These are phyloP conservation scores for Heliosperma pusillum DNA, from an alignment of 148 eudicot species.

Conservation along the genomic window DNA sequence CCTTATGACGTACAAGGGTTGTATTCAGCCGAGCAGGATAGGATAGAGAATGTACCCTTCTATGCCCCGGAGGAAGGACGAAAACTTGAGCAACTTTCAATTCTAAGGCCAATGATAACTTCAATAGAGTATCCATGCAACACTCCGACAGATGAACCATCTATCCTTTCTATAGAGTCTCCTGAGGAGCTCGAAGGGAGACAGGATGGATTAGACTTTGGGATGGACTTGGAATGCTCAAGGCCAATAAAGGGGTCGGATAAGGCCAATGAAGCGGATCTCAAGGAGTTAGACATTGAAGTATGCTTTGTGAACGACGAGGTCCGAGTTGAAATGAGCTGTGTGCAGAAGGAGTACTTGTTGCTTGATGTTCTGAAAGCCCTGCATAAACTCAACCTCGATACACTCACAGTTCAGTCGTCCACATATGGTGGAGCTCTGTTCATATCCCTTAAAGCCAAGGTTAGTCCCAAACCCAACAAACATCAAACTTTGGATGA, in stretches of 20 bases:
- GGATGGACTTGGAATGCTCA: slow-evolving; percentile 34
- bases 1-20: too few relatives aligned
- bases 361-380: slow-evolving; percentile 46
- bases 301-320: slow-evolving; percentile 32
- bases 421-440: slow-evolving; percentile 42
- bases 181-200: slow-evolving; percentile 44
- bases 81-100: slow-evolving; percentile 36
- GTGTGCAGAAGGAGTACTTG: slow-evolving; percentile 46
- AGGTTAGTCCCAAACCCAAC: slow-evolving; percentile 31
- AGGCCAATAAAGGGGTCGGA: slow-evolving; percentile 19
- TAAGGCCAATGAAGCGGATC: slow-evolving; percentile 22
- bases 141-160: slow-evolving; percentile 39
- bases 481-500: too few relatives aligned
- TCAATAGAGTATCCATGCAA: slow-evolving; percentile 20
- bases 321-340: slow-evolving; percentile 42
- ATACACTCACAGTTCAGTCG: slow-evolving; percentile 49
- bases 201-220: slow-evolving; percentile 42
- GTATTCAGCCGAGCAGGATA: too few relatives aligned
- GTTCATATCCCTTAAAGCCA: slow-evolving; percentile 39
- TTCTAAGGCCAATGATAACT: slow-evolving; percentile 40
- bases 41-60: slow-evolving; percentile 1
- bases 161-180: slow-evolving; percentile 30
- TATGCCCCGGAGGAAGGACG: slow-evolving; percentile 18
- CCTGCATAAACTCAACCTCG: slow-evolving; percentile 39
- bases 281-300: slow-evolving; percentile 28